Evolutionary conservation across 257 asterid genomes (phyloP).

Genomic region (Solanum verrucosum): DNA sequence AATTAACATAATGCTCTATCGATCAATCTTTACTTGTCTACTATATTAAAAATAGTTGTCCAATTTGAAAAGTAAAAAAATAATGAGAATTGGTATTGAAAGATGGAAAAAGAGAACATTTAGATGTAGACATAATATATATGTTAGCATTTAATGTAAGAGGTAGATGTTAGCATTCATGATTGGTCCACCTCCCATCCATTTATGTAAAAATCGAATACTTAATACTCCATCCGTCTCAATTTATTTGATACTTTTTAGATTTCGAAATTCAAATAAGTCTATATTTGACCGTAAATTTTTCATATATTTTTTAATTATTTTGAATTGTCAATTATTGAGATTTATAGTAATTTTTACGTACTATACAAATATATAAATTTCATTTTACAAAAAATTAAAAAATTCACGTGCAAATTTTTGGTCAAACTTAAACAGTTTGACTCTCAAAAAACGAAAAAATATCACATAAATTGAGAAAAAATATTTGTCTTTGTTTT

Average conservation of each 20-base stretch:
- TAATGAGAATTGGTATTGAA: not conserved
- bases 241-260: no score
- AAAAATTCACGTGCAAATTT: accelerated
- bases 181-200: not conserved
- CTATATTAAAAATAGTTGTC: no score
- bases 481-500: not conserved
- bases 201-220: no score
- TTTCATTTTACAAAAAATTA: no score
- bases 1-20: no score
- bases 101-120: not conserved
- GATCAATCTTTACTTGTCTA: not conserved
- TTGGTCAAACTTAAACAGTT: not conserved
- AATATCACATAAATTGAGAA: not conserved
- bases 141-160: not conserved
- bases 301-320: no score
- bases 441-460: no score
- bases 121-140: not conserved
- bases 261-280: accelerated
- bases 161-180: not conserved
- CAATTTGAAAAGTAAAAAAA: not conserved
- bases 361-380: not conserved
- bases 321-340: not conserved
- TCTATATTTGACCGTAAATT: no score
- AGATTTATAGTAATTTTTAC: no score
- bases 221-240: accelerated